phyloP scores from a whole-genome alignment of 2,329 filamentous ascomycete genomes.

The Diaporthe vexans region DNA sequence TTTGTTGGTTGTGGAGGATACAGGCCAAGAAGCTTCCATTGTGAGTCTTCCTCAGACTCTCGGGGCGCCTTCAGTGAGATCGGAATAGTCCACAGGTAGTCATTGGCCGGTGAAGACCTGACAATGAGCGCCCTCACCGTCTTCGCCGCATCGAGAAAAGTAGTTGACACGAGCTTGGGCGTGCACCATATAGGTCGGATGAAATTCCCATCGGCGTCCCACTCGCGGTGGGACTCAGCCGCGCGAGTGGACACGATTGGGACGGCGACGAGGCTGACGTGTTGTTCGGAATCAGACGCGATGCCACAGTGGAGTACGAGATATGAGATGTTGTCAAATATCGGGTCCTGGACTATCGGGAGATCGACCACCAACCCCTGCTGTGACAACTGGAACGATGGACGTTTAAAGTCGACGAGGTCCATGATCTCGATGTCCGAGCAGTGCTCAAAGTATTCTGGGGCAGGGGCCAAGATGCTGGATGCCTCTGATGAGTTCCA shows the following conservation, averaged over 20 bases:
- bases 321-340: slow-evolving; percentile 22
- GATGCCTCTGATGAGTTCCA: slow-evolving; percentile 19
- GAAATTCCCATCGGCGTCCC: slow-evolving; percentile 20
- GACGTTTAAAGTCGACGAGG: slow-evolving; percentile 21
- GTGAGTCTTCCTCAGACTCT: neutral
- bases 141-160: neutral
- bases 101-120: slow-evolving; percentile 16
- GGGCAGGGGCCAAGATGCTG: slow-evolving; percentile 13
- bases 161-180: slow-evolving; percentile 4
- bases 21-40: neutral
- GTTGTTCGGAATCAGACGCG: neutral
- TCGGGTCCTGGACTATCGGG: slow-evolving; percentile 10
- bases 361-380: slow-evolving; percentile 6
- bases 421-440: slow-evolving; percentile 20
- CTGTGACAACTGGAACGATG: slow-evolving; percentile 9
- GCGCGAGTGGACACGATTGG: slow-evolving; percentile 15
- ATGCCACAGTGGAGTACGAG: slow-evolving; percentile 18
- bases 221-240: slow-evolving; percentile 13
- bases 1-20: slow-evolving; percentile 15
- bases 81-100: slow-evolving; percentile 1
- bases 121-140: slow-evolving; percentile 18
- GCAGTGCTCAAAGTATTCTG: slow-evolving; percentile 23
- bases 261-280: slow-evolving; percentile 1
- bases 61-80: neutral
- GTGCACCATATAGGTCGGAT: slow-evolving; percentile 20